Base-by-base conservation (phyloP, 2,329 filamentous ascomycete species). In the Penicillium sclerotigenum region DNA sequence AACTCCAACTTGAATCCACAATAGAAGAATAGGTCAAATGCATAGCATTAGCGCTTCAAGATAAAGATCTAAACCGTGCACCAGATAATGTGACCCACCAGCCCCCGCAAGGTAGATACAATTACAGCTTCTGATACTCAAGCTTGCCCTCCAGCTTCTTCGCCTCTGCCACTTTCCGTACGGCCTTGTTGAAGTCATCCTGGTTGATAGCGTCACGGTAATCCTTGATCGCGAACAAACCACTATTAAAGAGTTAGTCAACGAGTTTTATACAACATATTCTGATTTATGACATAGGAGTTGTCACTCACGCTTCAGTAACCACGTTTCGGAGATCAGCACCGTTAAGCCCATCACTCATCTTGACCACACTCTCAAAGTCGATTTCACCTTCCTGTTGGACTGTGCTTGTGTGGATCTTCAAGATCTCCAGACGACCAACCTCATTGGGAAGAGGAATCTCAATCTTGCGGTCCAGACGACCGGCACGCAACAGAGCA, bases 81-180 rank as follows among this genome's bases (percentile, higher is more conserved):
- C 38, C 42, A 43, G 52, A 52, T 48, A 51, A 54, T 37, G 31
- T 51, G 52, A 43, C 36, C 33, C 34, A 52, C 29, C 34, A 41
- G 47, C 50, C 56, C 52, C 51, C 45, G 46, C 52, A 50, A 54
- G 48, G 47, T 61, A 64, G 54, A 65, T 58, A 64, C 52, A 62
- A 65, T 64, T 66, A 66, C 59, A 66, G 80, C 80, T 96, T 96
- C 84, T 96, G 88, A 79, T 97, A 97, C 76, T 97, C 93, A 47
- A 97, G 82, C 81, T 97, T 97, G 77, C 94, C 93, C 77, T 99
- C 94, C 68, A 99, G 79, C 79, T 99, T 99, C 90, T 99, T 99
- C 59, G 90, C 83, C 77, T 99, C 94, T 16, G 90, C 91, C 65
- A 99, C 89, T 84, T 99, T 99, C 65, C 94, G 87, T 52, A 99